Conservation (phyloP, 495 filamentous ascomycete species). For the Xylaria castorea region DNA sequence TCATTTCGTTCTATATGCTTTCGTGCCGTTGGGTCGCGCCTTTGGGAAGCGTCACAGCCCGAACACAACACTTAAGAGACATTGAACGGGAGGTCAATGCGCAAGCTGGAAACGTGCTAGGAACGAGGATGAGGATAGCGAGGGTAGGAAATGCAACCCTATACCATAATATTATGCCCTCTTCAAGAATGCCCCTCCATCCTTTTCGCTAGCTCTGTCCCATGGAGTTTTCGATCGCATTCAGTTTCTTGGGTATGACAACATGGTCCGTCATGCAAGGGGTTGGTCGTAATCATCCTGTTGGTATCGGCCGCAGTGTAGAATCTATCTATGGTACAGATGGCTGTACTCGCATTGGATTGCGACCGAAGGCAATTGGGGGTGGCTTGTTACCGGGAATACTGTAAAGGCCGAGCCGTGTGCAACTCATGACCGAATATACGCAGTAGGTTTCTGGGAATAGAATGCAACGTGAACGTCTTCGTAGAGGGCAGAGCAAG, state of each 20-base stretch:
- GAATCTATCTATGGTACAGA: conserved; percentile 17
- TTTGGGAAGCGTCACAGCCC: conserved; percentile 12
- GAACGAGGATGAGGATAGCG: conserved; percentile 21
- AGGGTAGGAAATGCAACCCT: conserved; percentile 30
- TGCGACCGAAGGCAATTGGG: conserved; percentile 8
- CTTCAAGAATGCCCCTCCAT: conserved; percentile 12
- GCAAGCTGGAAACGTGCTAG: conserved; percentile 12
- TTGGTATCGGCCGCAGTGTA: conserved; percentile 20
- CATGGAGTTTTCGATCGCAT: conserved; percentile 28
- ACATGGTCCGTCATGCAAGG: conserved; percentile 39
- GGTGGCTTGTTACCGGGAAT: conserved; percentile 23
- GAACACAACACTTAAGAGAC: neutral
- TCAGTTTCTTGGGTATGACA: conserved; percentile 43
- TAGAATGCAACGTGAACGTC: conserved; percentile 13
- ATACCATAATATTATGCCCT: neutral
- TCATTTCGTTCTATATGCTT: conserved; percentile 37
- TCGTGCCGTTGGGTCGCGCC: conserved; percentile 20
- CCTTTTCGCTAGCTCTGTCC: conserved; percentile 13
- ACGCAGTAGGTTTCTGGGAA: conserved; percentile 4
- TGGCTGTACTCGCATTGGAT: conserved; percentile 17
- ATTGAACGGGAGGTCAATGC: conserved; percentile 23
- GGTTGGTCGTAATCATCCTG: conserved; percentile 28
- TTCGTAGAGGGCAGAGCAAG: neutral
- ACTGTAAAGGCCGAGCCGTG: conserved; percentile 15
- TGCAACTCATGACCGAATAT: conserved; percentile 20